A percentile compares a stretch with the other conserved stretches of the same genome.
Conservation (phyloP, 2,329 filamentous ascomycete genomes). For the Aspergillus sp. region DNA sequence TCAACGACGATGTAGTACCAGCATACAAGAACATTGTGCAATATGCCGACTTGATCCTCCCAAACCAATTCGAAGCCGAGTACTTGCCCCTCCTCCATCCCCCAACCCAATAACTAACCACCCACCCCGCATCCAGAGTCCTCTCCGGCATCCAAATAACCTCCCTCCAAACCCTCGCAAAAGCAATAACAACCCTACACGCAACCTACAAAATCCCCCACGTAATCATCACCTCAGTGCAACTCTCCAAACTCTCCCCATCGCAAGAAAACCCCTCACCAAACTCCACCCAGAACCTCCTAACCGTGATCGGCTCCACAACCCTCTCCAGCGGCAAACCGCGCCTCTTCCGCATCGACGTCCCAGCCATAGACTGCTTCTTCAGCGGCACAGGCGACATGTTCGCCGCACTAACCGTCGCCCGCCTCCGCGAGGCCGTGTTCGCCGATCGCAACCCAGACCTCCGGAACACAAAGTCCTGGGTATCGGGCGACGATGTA, state of each 20-base stretch:
- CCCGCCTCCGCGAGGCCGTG: conserved; percentile 82
- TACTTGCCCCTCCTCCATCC: conserved; percentile 39
- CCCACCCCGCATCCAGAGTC: conserved; percentile 52
- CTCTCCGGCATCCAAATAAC: conserved; percentile 82
- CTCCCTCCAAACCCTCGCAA: conserved; percentile 69
- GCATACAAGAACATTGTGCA: conserved; percentile 79
- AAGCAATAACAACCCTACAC: conserved; percentile 77
- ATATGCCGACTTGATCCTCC: conserved; percentile 86
- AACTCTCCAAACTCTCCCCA: conserved; percentile 57
- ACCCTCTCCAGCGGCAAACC: conserved; percentile 63
- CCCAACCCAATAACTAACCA: neutral
- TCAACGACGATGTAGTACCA: conserved; percentile 85
- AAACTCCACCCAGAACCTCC: conserved; percentile 41
- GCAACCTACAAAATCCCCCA: conserved; percentile 75
- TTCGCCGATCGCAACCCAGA: conserved; percentile 39
- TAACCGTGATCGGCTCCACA: conserved; percentile 76
- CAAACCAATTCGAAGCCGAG: conserved; percentile 98
- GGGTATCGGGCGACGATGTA: conserved; percentile 76
- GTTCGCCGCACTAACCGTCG: conserved; percentile 90
- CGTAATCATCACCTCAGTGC: conserved; percentile 88
- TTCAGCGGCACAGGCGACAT: conserved; percentile 98
- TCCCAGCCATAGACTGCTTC: conserved; percentile 86
- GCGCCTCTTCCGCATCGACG: conserved; percentile 83
- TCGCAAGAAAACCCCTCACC: conserved; percentile 35
- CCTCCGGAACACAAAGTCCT: conserved; percentile 60